These are phyloP conservation scores for Mycena chlorophos DNA, from an alignment of 768 basidiomycete species.

Conservation along the genomic window DNA sequence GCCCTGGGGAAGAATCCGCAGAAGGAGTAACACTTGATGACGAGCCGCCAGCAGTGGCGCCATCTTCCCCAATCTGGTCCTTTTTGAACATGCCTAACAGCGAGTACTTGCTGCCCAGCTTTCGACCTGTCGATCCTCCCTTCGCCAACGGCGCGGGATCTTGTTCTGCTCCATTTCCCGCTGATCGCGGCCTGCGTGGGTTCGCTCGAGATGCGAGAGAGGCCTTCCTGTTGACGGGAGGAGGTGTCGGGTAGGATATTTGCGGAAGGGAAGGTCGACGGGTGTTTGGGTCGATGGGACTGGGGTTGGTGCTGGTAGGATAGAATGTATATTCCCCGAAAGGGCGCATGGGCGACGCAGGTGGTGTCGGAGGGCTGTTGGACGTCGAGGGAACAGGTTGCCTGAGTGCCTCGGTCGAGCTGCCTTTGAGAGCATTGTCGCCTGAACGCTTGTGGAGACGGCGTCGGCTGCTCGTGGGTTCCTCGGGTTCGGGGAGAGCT, in stretches of 20 bases:
- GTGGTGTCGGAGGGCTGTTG: slow-evolving; percentile 41
- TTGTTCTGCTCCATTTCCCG: slow-evolving; percentile 60
- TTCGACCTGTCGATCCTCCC: slow-evolving; percentile 40
- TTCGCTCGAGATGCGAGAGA: slow-evolving; percentile 33
- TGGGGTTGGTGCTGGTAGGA: slow-evolving; percentile 32
- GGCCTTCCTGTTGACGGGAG: slow-evolving; percentile 36
- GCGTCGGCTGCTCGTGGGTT: slow-evolving; percentile 35
- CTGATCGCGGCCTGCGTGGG: slow-evolving; percentile 65
- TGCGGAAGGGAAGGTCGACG: slow-evolving; percentile 75
- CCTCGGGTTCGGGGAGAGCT: slow-evolving; percentile 29
- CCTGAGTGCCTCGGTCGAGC: slow-evolving; percentile 33
- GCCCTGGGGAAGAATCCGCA: slow-evolving; percentile 28
- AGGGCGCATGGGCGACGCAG: slow-evolving; percentile 41
- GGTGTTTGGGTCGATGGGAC: slow-evolving; percentile 35
- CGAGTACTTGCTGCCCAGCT: slow-evolving; percentile 70
- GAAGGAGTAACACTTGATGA: slow-evolving; percentile 29
- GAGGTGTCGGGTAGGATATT: slow-evolving; percentile 38
- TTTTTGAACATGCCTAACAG: slow-evolving; percentile 76
- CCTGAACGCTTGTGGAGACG: slow-evolving; percentile 76
- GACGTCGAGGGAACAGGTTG: slow-evolving; percentile 31
- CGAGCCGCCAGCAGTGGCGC: slow-evolving; percentile 29
- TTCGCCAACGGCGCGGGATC: slow-evolving; percentile 37
- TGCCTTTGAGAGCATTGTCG: slow-evolving; percentile 57
- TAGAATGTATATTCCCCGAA: slow-evolving; percentile 50
- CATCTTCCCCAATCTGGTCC: slow-evolving; percentile 41